These are phyloP conservation scores for Phytophthora syringae DNA, from an alignment of 352 stramenopile species.

Conservation along the genomic window DNA sequence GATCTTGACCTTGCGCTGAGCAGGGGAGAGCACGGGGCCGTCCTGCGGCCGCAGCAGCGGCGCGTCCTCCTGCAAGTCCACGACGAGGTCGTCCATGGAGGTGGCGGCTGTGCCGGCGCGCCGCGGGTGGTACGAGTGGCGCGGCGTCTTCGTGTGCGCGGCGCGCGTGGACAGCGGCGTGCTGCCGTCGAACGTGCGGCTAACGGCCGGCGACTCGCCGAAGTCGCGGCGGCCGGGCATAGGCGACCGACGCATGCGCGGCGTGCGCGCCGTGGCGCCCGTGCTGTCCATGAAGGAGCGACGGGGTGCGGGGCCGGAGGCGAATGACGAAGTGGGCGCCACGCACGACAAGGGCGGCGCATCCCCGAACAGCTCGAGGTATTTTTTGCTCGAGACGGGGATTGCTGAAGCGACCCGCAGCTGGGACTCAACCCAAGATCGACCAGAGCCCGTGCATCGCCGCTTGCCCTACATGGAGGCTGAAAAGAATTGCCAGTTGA, in stretches of 20 bases:
- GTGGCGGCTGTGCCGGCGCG: slow-evolving; percentile 13
- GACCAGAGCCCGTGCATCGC: too few relatives aligned
- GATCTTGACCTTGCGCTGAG: slow-evolving; percentile 61
- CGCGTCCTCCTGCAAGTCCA: slow-evolving; percentile 35
- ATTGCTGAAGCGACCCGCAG: too few relatives aligned
- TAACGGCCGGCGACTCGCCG: slow-evolving; percentile 36
- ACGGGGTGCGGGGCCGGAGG: slow-evolving; percentile 14
- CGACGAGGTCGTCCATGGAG: slow-evolving; percentile 36
- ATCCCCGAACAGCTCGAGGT: too few relatives aligned
- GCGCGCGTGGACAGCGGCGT: slow-evolving; percentile 28
- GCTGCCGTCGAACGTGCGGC: slow-evolving; percentile 47
- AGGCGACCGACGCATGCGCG: slow-evolving; percentile 50
- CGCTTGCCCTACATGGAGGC: too few relatives aligned
- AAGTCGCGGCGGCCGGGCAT: slow-evolving; percentile 28
- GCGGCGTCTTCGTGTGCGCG: slow-evolving; percentile 52
- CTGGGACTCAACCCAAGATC: too few relatives aligned
- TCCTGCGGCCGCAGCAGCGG: slow-evolving; percentile 23
- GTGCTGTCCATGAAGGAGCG: slow-evolving; percentile 83
- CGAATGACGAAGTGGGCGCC: slow-evolving; percentile 28
- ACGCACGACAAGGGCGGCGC: slow-evolving; percentile 13
- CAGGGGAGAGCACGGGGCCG: slow-evolving; percentile 22
- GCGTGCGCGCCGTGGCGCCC: slow-evolving; percentile 76
- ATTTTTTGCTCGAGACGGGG: too few relatives aligned
- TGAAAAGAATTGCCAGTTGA: too few relatives aligned
- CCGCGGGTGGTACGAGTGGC: slow-evolving; percentile 58